Base-by-base conservation (phyloP, 78 protist species). In the Dictyostelium brefeldianum region DNA sequence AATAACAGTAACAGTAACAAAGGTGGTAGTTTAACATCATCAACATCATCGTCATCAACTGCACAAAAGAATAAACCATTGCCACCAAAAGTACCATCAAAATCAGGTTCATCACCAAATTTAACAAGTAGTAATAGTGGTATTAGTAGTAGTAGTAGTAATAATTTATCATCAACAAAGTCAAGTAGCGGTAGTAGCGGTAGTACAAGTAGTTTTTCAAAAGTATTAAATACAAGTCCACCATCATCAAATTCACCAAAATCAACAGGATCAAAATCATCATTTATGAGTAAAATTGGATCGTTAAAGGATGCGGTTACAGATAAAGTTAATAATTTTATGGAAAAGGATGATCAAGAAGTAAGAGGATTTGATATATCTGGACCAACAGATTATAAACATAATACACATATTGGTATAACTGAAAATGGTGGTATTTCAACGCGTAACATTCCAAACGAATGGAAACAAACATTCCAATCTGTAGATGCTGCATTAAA, bases 341-440 rank as follows among this genome's bases (percentile, higher is more conserved):
- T 67, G 78, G 53, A 27, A 9, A 41, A 56, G 43, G 73, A n/a
- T 36, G 67, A 69, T 5, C 20, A 43, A 56, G 36, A 43, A 5
- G 74, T 43, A 12, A 25, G 17, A 43, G 81, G 67, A 25, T 54
- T 74, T 29, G 83, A 71, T 29, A 84, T 84, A 17, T 84, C 91
- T 15, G 81, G 83, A 7, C 91, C 91, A 9, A 84, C 91, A 5
- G 91, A 74, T 64, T 84, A 84, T 47, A 74, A 71, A 41, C 91
- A 84, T 51, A 74, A 74, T 14, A 84, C 83, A 57, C 91, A 84
- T 57, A 74, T 84, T 74, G 82, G 91, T 25, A 57, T 84, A 0
- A 56, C 83, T 11, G 48, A 46, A 18, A 74, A 77, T 74, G 90
- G 90, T 83, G 82, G 57, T 62, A 84, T 84, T 31, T 31, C 64